phyloP scores from a whole-genome alignment of 352 stramenopile species.

The Elongisporangium prolatum region DNA sequence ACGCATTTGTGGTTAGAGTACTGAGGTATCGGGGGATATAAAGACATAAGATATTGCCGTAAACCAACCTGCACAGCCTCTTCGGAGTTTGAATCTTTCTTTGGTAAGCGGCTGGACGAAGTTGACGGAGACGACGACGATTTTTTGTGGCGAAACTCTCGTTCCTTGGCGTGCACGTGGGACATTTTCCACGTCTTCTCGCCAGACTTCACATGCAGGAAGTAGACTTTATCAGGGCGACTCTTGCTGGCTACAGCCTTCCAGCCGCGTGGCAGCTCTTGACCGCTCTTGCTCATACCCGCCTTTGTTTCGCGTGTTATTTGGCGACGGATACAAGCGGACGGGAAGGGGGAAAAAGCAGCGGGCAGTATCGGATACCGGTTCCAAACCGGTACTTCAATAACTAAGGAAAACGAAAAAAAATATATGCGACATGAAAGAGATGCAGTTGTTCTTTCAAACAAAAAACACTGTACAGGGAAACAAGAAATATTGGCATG shows the following conservation, averaged over 20 bases:
- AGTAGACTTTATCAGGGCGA: conserved; percentile 80
- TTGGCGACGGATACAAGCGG: background rate
- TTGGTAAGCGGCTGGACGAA: conserved; percentile 8
- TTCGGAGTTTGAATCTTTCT: conserved; percentile 8
- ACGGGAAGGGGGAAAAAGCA: background rate
- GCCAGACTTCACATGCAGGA: conserved; percentile 75
- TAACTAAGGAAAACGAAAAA: background rate
- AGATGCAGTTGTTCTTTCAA: background rate
- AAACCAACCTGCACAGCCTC: background rate
- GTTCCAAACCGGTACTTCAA: background rate
- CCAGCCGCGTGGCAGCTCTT: conserved; percentile 79
- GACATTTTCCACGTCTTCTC: conserved; percentile 88
- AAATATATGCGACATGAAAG: background rate
- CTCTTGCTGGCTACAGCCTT: conserved; percentile 88
- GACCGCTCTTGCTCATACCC: conserved; percentile 35
- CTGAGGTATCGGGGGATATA: background rate
- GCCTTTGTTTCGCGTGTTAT: background rate
- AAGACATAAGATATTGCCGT: background rate
- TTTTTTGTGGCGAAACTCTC: conserved; percentile 56
- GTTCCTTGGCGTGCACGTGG: conserved; percentile 79
- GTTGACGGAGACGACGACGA: conserved; percentile 15
- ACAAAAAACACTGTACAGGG: too few relatives aligned
- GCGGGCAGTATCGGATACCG: background rate
- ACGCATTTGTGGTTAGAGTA: background rate
- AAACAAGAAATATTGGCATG: too few relatives aligned